Conservation (phyloP, 345 rosid genomes). For the Gossypium bickii region DNA sequence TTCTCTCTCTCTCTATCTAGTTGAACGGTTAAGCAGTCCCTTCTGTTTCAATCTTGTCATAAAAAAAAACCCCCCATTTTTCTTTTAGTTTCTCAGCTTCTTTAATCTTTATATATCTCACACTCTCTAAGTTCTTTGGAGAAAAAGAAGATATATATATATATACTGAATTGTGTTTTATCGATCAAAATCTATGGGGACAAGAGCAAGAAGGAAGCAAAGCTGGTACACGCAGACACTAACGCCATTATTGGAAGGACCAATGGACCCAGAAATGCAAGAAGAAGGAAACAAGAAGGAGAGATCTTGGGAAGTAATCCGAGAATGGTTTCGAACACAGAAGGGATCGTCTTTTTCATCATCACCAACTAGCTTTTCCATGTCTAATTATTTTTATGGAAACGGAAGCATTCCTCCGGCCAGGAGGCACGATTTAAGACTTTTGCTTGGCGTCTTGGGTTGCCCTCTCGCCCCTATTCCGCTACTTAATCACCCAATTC, state of each 20-base stretch:
- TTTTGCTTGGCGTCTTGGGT: conserved; percentile 78
- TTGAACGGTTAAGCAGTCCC: conserved; percentile 64
- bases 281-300: conserved; percentile 68
- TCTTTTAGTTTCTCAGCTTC: conserved; percentile 1
- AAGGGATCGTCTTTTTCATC: conserved; percentile 35
- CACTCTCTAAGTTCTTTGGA: not conserved
- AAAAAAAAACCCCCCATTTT: not conserved
- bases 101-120: not conserved
- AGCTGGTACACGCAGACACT: conserved; percentile 66
- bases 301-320: conserved; percentile 78
- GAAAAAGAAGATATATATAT: not conserved
- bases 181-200: conserved; percentile 22
- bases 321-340: conserved; percentile 90
- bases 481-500: conserved; percentile 26
- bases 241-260: conserved; percentile 92
- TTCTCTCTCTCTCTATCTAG: conserved; percentile 22
- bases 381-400: conserved; percentile 29
- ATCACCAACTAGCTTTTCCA: conserved; percentile 20
- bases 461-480: conserved; percentile 96
- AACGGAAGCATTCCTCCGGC: conserved; percentile 30
- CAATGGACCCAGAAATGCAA: conserved; percentile 76
- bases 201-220: conserved; percentile 48
- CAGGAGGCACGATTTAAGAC: conserved; percentile 70
- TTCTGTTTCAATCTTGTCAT: conserved; percentile 38
- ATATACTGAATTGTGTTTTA: too few relatives aligned